Evolutionary conservation across 2,329 filamentous ascomycete species (phyloP), one percentile per base, ranked within the genome.

Genomic region (Byssothecium circinans): DNA sequence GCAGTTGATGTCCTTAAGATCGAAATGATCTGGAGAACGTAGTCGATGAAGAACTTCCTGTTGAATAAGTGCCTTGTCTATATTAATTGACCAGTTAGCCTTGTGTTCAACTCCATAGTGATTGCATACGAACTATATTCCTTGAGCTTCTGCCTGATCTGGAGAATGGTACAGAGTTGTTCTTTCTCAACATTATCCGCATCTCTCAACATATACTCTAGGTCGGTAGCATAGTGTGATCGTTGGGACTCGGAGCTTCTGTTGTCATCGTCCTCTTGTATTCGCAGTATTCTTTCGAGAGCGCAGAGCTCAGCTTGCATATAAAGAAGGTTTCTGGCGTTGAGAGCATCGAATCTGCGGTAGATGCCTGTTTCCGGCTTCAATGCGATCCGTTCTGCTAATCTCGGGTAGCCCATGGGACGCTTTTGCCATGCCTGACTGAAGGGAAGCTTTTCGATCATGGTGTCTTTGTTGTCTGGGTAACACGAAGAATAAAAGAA

Each of bases 331-430:
- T 11, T 14, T 3, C 23, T 27, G 2, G 49, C 47, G 22, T 61
- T 60, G 6, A 60, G 45, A 0, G 44, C 47, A 12, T 44, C 43
- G 19, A 61, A 61, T 1, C 47, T 35, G 0, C 57, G 55, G 19
- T 56, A 57, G 8, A 58, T 57, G 1, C 33, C 39, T 0, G 41
- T 53, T 14, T 59, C 47, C 3, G 57, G 56, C 11, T 22, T 34
- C 0, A 45, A 15, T 1, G 34, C 42, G 36, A 60, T 62, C 3
- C 47, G 47, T 1, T 41, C 49, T 0, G 56, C 48, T 0, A 59
- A 33, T 14, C 33, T 48, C 0, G 56, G 54, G 18, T 59, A 62
- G 8, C 58, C 54, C n/a, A n/a, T n/a, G n/a, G n/a, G n/a, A n/a
- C n/a, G n/a, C n/a, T n/a, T n/a, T n/a, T n/a, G n/a, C n/a, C n/a